Evolutionary conservation across 2,329 filamentous ascomycete genomes (phyloP), one percentile per base, ranked within the genome.

Genomic region (Diaporthe helianthi): DNA sequence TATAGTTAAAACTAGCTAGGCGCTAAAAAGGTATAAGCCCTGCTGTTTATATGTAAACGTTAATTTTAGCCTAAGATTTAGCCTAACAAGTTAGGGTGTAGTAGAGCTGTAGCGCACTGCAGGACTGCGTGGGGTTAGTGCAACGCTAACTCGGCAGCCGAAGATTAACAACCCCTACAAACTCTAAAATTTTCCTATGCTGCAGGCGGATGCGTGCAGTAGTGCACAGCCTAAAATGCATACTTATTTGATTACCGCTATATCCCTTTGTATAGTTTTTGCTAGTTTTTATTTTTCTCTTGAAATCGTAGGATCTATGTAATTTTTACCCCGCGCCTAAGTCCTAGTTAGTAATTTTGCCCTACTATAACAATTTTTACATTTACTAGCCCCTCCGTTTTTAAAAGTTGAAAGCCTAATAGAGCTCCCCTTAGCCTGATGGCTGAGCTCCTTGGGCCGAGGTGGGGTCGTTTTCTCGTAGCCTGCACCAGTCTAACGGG

Each of bases 61-160:
- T 41, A 29, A 47, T 61, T 41, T 47, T 61, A 41, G 58, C 26
- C 58, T 41, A 41, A 61, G 64, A 26, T 58, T 67, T 51, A 58
- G 64, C n/a, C 52, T 38, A n/a, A 24, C 44, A 47, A n/a, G 44
- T n/a, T 5, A 51, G 63, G 38, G n/a, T 54, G 52, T 52, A 49
- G 31, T 33, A 55, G 52, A 55, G 64, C 64, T n/a, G n/a, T n/a
- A n/a, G n/a, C 53, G 52, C 44, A 44, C 52, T 29, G 41, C 36
- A 22, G 38, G 52, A 51, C n/a, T 38, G 36, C 13, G 64, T 58
- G 64, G 63, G 63, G 47, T 51, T 41, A 19, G 26, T 49, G 64
- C 29, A 38, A 67, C 64, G 64, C 64, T 58, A 58, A 17, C 64
- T 17, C 64, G n/a, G 29, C 41, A 55, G 29, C n/a, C 33, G 38